These are phyloP conservation scores for Schrenkiella parvula DNA, from an alignment of 345 rosid species.

Conservation along the genomic window DNA sequence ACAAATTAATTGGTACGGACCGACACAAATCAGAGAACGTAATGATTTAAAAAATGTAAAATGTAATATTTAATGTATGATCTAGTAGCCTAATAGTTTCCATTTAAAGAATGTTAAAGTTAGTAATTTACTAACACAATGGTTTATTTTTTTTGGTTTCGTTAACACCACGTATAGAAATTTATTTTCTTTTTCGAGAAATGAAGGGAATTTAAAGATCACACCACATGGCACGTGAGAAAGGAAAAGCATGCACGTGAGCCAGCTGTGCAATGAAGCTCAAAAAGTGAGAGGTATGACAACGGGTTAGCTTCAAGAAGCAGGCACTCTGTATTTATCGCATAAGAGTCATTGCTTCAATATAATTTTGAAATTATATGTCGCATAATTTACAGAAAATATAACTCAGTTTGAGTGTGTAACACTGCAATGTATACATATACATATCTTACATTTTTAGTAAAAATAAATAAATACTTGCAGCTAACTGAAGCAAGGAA, in stretches of 20 bases:
- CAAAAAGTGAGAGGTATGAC: constrained; percentile 13
- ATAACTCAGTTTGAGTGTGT: not conserved
- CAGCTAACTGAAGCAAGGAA: not conserved
- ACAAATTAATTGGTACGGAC: constrained; percentile 1
- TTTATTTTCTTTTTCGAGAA: not conserved
- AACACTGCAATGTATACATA: not conserved
- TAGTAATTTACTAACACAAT: not conserved
- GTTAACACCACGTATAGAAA: not conserved
- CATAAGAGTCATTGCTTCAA: not conserved
- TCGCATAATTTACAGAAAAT: not conserved
- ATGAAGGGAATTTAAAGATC: constrained; percentile 12
- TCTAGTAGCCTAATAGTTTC: not conserved
- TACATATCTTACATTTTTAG: not conserved
- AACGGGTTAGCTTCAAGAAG: constrained; percentile 29
- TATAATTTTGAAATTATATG: not conserved
- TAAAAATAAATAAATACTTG: not conserved
- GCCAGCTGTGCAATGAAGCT: constrained; percentile 28
- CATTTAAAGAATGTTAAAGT: not conserved
- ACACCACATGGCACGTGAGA: constrained; percentile 32
- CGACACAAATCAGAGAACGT: constrained; percentile 3
- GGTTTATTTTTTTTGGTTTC: not conserved
- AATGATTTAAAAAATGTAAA: not conserved
- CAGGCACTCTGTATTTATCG: constrained; percentile 16
- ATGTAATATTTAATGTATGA: not conserved
- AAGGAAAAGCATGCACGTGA: constrained; percentile 28